Evolutionary conservation across 2,329 filamentous ascomycete species (phyloP), one percentile per base, ranked within the genome.

Genomic region (Monosporascus sp.): DNA sequence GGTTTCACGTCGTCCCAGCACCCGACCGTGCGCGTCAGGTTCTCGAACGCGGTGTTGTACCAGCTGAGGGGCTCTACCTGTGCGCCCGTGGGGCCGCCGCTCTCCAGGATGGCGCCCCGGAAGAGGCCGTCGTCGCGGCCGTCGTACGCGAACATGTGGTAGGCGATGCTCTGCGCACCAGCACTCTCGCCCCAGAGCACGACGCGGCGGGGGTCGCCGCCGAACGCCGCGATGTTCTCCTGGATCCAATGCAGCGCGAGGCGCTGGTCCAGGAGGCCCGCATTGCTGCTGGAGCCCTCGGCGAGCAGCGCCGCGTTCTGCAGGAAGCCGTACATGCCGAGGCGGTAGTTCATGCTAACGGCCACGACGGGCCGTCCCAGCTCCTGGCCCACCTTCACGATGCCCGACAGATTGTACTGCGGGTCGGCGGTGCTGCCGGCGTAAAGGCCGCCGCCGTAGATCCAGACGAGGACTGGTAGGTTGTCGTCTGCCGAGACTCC

Each of bases 391-490:
- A 78, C 75, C 45, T 76, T 68, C 7, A 88, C 80, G 47, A 87
- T 79, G 48, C 78, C 82, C 22, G 80, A 82, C 37, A 86, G 73
- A 60, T 88, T 87, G 64, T 88, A 88, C 51, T 83, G 77, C 5
- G 77, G 71, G 55, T 84, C 80, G 56, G 69, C 60, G 58, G 74
- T 64, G 64, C 75, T 71, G 1, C 83, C 82, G 35, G 73, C 69
- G 50, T 71, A 75, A 5, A 82, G 73, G 2, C 78, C 80, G 35
- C 81, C 81, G 14, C 80, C 74, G 58, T 85, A 81, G 26, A 87
- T 81, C 83, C 84, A 88, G 1, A 73, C 65, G 0, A 72, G 52
- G 44, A 78, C 75, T 2, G 75, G 74, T 2, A 76, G 62, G 0
- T 61, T 66, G 8, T 67, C 62, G 14, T 64, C 58, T 2, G 60